phyloP scores from a whole-genome alignment of 1,284 basidiomycete species.

The Microbotryomycetes sp. region DNA sequence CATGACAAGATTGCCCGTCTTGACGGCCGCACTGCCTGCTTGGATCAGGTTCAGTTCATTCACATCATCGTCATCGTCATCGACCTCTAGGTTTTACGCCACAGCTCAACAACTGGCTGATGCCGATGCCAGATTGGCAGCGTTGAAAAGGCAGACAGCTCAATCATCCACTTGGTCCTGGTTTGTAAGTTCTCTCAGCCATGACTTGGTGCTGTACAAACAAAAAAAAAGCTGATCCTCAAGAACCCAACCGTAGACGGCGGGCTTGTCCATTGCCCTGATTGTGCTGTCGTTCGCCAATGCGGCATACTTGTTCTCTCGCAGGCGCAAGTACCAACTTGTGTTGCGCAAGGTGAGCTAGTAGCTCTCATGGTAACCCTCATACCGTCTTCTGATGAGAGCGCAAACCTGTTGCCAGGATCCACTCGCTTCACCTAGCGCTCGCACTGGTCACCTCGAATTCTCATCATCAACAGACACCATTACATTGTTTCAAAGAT shows the following conservation, averaged over 20 bases:
- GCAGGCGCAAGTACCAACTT: constrained; percentile 39
- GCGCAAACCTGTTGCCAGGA: constrained; percentile 24
- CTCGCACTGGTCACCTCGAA: constrained; percentile 17
- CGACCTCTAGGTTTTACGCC: neutral
- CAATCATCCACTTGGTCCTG: neutral
- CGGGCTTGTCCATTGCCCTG: constrained; percentile 44
- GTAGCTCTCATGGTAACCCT: neutral
- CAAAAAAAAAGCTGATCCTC: too few species aligned
- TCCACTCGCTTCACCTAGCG: constrained; percentile 32
- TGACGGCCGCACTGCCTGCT: constrained; percentile 22
- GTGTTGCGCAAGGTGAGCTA: constrained; percentile 40
- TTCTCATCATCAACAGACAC: constrained; percentile 12
- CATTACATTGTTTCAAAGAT: neutral
- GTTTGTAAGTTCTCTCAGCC: neutral
- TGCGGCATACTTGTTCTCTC: constrained; percentile 39
- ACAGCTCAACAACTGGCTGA: constrained; percentile 6
- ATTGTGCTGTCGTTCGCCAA: constrained; percentile 38
- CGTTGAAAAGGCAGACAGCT: constrained; percentile 5
- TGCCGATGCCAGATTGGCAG: constrained; percentile 25
- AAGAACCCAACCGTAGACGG: neutral
- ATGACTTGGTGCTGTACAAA: too few species aligned
- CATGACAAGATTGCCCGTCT: constrained; percentile 18
- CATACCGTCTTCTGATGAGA: neutral
- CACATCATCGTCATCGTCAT: neutral
- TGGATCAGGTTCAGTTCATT: constrained; percentile 1